A percentile compares a stretch with the other conserved stretches of the same genome.
These are phyloP conservation scores for Carallia brachiata DNA, from an alignment of 345 rosid genomes.

Conservation along the genomic window DNA sequence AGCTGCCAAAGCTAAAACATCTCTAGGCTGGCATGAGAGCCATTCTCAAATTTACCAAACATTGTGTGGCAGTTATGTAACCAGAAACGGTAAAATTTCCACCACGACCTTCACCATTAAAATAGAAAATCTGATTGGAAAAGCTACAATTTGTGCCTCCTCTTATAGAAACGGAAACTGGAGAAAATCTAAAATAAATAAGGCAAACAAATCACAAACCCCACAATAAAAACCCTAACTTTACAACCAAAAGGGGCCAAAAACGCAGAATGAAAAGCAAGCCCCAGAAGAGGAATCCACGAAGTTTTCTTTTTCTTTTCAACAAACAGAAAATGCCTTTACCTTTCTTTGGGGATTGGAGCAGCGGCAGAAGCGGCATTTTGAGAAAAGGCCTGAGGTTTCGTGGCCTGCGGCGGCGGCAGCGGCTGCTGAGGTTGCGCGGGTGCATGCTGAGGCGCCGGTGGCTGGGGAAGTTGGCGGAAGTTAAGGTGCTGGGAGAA, in stretches of 20 bases:
- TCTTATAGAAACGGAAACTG: too few species aligned
- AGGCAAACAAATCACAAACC: background rate
- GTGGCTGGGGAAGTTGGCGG: constrained; percentile 57
- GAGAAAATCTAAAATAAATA: too few species aligned
- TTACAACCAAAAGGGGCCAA: background rate
- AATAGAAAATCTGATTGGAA: too few species aligned
- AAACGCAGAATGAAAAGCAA: background rate
- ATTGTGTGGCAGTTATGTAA: too few species aligned
- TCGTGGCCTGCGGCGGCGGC: constrained; percentile 19
- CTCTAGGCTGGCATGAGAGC: too few species aligned
- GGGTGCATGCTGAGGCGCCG: constrained; percentile 22
- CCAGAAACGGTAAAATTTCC: too few species aligned
- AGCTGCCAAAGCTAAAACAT: too few species aligned
- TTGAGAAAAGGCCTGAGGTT: constrained; percentile 28
- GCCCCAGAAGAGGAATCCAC: background rate
- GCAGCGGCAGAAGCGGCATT: constrained; percentile 23
- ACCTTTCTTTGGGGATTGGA: constrained; percentile 71
- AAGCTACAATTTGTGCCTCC: too few species aligned
- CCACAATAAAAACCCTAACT: constrained; percentile 8
- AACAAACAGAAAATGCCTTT: background rate
- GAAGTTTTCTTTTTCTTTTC: too few species aligned
- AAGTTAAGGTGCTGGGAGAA: constrained; percentile 68
- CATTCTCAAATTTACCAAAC: too few species aligned
- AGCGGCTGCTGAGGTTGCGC: constrained; percentile 29
- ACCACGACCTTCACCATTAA: too few species aligned